Conservation (phyloP, 2,329 filamentous ascomycete species). For the Thelonectria discophora region DNA sequence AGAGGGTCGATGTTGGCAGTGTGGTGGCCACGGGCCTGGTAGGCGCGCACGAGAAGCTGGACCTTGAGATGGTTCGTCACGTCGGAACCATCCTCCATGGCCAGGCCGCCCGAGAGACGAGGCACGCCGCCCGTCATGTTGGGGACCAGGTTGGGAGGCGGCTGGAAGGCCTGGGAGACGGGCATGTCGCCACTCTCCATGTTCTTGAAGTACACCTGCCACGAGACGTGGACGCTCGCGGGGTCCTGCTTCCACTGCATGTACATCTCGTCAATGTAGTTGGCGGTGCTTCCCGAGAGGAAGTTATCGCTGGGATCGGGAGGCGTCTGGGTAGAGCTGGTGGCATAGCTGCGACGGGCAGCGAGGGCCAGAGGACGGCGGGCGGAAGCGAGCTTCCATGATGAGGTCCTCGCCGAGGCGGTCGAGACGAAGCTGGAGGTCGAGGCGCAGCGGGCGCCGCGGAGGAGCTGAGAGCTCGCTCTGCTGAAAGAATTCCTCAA, state of each 20-base stretch:
- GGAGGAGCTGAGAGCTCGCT: constrained; percentile 71
- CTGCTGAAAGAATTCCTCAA: constrained; percentile 74
- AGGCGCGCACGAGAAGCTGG: constrained; percentile 94
- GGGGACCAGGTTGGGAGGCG: constrained; percentile 90
- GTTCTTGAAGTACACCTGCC: constrained; percentile 99
- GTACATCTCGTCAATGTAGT: constrained; percentile 99
- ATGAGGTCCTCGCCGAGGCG: constrained; percentile 50
- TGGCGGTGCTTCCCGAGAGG: constrained; percentile 94
- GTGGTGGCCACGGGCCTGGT: constrained; percentile 97
- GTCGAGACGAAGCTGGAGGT: constrained; percentile 56
- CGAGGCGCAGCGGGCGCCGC: constrained; percentile 58
- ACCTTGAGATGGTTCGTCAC: constrained; percentile 98
- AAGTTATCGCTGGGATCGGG: constrained; percentile 94
- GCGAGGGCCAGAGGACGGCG: constrained; percentile 61
- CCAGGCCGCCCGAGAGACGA: constrained; percentile 73
- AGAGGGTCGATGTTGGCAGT: constrained; percentile 98
- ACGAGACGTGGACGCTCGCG: constrained; percentile 93
- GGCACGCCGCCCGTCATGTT: constrained; percentile 81
- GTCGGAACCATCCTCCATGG: constrained; percentile 76
- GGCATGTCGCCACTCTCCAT: constrained; percentile 99
- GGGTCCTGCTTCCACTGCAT: constrained; percentile 96
- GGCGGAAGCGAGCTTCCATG: constrained; percentile 55
- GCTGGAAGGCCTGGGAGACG: constrained; percentile 95
- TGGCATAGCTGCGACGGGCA: constrained; percentile 63
- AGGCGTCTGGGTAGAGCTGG: constrained; percentile 60